Evolutionary conservation across 805 yeast genomes (phyloP).

Genomic region (Torulaspora franciscae): DNA sequence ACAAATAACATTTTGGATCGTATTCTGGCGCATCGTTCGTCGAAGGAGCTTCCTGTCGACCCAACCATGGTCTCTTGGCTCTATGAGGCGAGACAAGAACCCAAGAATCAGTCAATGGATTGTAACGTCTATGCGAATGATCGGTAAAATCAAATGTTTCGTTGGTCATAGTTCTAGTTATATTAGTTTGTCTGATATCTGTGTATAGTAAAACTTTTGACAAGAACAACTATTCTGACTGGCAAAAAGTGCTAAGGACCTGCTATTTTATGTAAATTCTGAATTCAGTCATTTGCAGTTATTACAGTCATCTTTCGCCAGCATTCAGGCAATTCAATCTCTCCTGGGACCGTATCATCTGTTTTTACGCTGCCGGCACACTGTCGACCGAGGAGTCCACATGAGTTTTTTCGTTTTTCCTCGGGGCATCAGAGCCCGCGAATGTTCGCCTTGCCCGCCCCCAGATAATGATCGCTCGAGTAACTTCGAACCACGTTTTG

Average conservation of each 20-base stretch:
- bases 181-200: background rate
- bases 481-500: background rate
- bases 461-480: background rate
- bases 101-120: slow-evolving; percentile 65
- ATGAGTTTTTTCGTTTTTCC: background rate
- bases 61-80: slow-evolving; percentile 77
- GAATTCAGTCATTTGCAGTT: too few relatives aligned
- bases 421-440: background rate
- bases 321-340: background rate
- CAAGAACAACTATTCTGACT: background rate
- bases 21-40: slow-evolving; percentile 45
- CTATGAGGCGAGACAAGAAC: slow-evolving; percentile 73
- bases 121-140: slow-evolving; percentile 63
- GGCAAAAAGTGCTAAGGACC: background rate
- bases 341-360: background rate
- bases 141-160: slow-evolving; percentile 45
- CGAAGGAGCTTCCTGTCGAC: slow-evolving; percentile 53
- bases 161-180: slow-evolving; percentile 9
- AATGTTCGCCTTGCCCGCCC: background rate
- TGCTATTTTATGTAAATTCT: background rate
- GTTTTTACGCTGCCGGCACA: background rate
- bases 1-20: slow-evolving; percentile 63
- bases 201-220: background rate
- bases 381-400: background rate
- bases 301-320: background rate